These are phyloP conservation scores for Blastomyces silverae DNA, from an alignment of 2,329 filamentous ascomycete species.

Conservation along the genomic window DNA sequence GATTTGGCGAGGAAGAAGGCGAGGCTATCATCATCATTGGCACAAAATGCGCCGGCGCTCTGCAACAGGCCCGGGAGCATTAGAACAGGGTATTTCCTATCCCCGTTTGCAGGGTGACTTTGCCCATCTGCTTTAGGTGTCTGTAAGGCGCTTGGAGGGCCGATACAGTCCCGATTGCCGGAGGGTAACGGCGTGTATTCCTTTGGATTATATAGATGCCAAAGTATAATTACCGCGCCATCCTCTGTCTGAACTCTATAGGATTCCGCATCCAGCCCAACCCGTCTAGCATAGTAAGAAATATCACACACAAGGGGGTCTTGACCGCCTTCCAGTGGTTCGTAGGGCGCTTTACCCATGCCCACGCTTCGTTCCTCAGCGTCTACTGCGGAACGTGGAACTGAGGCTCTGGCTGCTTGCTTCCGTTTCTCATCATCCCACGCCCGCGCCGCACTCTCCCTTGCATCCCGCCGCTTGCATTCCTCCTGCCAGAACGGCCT, in stretches of 20 bases:
- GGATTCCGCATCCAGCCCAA: constrained; percentile 77
- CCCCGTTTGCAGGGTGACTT: constrained; percentile 36
- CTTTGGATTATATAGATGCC: constrained; percentile 80
- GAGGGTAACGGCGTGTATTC: constrained; percentile 53
- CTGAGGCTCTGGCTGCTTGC: background rate
- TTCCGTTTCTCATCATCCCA: constrained; percentile 48
- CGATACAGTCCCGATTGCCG: background rate
- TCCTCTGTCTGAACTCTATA: constrained; percentile 88
- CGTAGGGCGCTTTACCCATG: constrained; percentile 46
- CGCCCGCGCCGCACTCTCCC: constrained; percentile 53
- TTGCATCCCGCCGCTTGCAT: constrained; percentile 48
- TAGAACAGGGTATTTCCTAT: constrained; percentile 70
- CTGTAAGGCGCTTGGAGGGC: background rate
- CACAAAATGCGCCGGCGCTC: constrained; percentile 79
- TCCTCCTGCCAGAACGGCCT: constrained; percentile 74
- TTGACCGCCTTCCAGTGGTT: constrained; percentile 69
- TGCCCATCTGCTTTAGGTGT: background rate
- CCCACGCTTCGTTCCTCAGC: constrained; percentile 30
- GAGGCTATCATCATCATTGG: constrained; percentile 80
- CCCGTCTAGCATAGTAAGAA: constrained; percentile 76
- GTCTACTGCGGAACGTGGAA: constrained; percentile 38
- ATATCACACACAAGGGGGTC: constrained; percentile 75
- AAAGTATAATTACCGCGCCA: constrained; percentile 80
- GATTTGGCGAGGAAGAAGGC: constrained; percentile 90
- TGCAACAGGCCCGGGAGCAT: constrained; percentile 86